Conservation (phyloP, 169 alveolate genomes). For the Eimeria brunetti region DNA sequence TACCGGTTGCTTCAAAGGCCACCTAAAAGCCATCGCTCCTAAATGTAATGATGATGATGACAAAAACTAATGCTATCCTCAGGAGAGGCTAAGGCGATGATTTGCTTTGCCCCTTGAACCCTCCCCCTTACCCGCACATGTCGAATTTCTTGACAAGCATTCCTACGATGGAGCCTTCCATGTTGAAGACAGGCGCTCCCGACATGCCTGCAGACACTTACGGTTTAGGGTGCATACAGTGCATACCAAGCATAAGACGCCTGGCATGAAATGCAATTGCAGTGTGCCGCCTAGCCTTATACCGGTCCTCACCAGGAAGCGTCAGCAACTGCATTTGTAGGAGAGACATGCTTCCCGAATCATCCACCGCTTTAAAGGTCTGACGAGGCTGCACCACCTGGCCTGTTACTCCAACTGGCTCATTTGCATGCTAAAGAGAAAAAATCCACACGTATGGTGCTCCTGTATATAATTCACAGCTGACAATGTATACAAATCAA, state of each 20-base stretch:
- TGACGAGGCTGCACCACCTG: conserved; percentile 61
- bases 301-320: conserved; percentile 7
- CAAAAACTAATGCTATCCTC: background rate
- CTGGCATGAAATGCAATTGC: background rate
- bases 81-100: background rate
- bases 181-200: conserved; percentile 67
- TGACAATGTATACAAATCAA: background rate
- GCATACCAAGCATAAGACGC: background rate
- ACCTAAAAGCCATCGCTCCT: background rate
- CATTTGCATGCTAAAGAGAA: conserved; percentile 41
- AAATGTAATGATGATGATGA: background rate
- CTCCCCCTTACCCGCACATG: conserved; percentile 63
- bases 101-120: background rate
- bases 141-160: conserved; percentile 78
- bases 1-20: background rate
- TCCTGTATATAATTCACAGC: background rate
- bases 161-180: conserved; percentile 74
- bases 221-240: too few species aligned
- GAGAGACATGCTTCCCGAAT: background rate
- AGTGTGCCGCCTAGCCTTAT: background rate
- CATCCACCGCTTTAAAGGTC: background rate
- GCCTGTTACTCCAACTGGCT: conserved; percentile 62
- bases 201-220: conserved; percentile 66
- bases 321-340: conserved; percentile 25
- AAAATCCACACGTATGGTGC: background rate